Evolutionary conservation across 2,329 filamentous ascomycete species (phyloP).

Genomic region (Colletotrichum neosansevieriae): DNA sequence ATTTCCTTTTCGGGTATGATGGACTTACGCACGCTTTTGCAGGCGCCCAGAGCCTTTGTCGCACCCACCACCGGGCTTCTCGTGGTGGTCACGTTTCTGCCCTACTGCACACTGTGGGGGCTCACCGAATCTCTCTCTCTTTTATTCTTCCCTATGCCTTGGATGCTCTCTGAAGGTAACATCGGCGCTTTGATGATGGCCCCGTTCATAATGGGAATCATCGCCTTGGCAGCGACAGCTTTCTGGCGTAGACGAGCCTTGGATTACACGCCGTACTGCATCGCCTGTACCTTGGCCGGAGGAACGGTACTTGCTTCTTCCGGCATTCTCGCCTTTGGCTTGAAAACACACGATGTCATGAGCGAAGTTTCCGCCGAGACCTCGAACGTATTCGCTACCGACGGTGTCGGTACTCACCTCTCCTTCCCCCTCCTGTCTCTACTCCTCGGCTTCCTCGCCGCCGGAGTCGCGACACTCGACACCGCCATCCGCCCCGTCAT

Average conservation of each 20-base stretch:
- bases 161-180: conserved; percentile 52
- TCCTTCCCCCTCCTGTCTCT: conserved; percentile 58
- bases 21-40: conserved; percentile 52
- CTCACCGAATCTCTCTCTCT: conserved; percentile 59
- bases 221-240: conserved; percentile 49
- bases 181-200: conserved; percentile 60
- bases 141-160: conserved; percentile 58
- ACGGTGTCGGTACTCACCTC: conserved; percentile 45
- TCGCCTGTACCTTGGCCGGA: conserved; percentile 50
- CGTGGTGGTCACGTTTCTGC: conserved; percentile 58
- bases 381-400: conserved; percentile 45
- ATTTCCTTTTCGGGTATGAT: conserved; percentile 51
- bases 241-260: conserved; percentile 48
- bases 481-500: conserved; percentile 57
- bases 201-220: conserved; percentile 57
- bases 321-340: conserved; percentile 59
- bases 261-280: conserved; percentile 49
- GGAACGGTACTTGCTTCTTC: conserved; percentile 55
- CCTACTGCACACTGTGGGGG: conserved; percentile 61
- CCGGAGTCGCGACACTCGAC: conserved; percentile 56
- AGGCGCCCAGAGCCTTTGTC: conserved; percentile 59
- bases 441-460: conserved; percentile 61
- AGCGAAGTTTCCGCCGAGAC: conserved; percentile 42
- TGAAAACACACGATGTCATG: conserved; percentile 55
- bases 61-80: conserved; percentile 64